Evolutionary conservation across 1,284 basidiomycete species (phyloP), one percentile per base, ranked within the genome.

Genomic region (Naganishia sp.): DNA sequence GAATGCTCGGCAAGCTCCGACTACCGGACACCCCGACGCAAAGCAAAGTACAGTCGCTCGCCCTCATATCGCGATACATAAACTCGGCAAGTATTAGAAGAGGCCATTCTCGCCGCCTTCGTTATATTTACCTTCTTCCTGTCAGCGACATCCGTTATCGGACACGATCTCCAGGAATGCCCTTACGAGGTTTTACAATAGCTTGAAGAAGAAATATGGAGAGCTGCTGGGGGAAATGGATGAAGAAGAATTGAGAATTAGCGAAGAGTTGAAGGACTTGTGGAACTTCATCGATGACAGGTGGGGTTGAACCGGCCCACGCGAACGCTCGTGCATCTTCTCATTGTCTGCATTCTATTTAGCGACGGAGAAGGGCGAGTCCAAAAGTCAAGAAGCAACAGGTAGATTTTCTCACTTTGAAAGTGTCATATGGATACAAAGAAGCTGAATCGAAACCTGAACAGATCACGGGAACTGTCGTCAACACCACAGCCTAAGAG

Each of bases 1-100:
- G 93, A 66, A 82, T 91, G 46, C 83, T 98, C 2, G 83, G 84
- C 48, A 92, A 94, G 73, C 81, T 98, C 2, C 83, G 89, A 72
- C 80, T 96, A 15, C 88, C 89, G 0, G 67, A 73, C 6, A 84
- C 85, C 25, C 80, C 88, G 1, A 87, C 90, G 63, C 80, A 83
- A 21, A 82, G 82, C 71, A 85, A 85, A 67, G 78, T 90, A 61
- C 83, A 86, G 64, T 86, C 86, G 44, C 76, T 90, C 18, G 83
- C 87, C 61, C 81, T 89, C 16, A 81, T 91, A 16, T 77, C 88
- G 31, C 78, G 80, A 23, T 83, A 85, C 70, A 81, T 90, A 56
- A 82, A 85, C 70, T 79, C 82, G 61, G 90, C 92, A 64, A 64
- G 86, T 79, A 21, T 16, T n/a, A 21, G 31, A 54, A 28, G 21